Percentiles rank a stretch among this genome's conserved stretches.
phyloP scores from a whole-genome alignment of 2,329 filamentous ascomycete species.

The Fusarium lateritium region DNA sequence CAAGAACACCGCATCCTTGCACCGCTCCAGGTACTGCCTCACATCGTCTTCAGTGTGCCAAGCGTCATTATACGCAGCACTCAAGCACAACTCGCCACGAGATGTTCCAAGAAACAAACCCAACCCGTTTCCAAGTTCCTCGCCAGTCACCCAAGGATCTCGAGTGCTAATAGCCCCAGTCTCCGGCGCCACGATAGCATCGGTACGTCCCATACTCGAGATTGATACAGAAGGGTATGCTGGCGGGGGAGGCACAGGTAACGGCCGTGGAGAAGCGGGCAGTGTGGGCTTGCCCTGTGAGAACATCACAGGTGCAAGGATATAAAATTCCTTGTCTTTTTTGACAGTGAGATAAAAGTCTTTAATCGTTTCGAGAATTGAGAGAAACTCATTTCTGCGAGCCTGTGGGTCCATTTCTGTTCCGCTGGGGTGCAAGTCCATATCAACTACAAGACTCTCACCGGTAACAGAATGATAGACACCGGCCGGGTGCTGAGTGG shows the following conservation, averaged over 20 bases:
- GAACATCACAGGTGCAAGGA: slow-evolving; percentile 47
- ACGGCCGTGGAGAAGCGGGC: slow-evolving; percentile 11
- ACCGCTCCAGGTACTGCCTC: slow-evolving; percentile 44
- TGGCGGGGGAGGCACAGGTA: slow-evolving; percentile 47
- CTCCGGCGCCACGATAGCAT: slow-evolving; percentile 51
- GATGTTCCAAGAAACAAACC: slow-evolving; percentile 60
- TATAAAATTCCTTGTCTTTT: slow-evolving; percentile 51
- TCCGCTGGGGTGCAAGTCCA: slow-evolving; percentile 16
- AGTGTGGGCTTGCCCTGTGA: slow-evolving; percentile 29
- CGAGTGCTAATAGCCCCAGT: slow-evolving; percentile 49
- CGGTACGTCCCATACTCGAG: slow-evolving; percentile 56
- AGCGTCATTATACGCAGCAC: slow-evolving; percentile 60
- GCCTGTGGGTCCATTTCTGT: fast-evolving
- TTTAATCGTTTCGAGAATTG: slow-evolving; percentile 45
- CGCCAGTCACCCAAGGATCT: slow-evolving; percentile 61
- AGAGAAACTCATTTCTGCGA: slow-evolving; percentile 41
- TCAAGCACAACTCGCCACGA: slow-evolving; percentile 54
- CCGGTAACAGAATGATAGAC: slow-evolving; percentile 54
- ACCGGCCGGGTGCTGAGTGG: slow-evolving; percentile 43
- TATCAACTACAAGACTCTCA: slow-evolving; percentile 47
- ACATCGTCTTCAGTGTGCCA: slow-evolving; percentile 54
- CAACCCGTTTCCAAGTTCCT: slow-evolving; percentile 58
- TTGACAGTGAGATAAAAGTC: slow-evolving; percentile 50
- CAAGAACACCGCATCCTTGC: slow-evolving; percentile 15
- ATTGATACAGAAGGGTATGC: slow-evolving; percentile 50